Base-by-base conservation (phyloP, 495 filamentous ascomycete genomes). In the Xylaria grammica region DNA sequence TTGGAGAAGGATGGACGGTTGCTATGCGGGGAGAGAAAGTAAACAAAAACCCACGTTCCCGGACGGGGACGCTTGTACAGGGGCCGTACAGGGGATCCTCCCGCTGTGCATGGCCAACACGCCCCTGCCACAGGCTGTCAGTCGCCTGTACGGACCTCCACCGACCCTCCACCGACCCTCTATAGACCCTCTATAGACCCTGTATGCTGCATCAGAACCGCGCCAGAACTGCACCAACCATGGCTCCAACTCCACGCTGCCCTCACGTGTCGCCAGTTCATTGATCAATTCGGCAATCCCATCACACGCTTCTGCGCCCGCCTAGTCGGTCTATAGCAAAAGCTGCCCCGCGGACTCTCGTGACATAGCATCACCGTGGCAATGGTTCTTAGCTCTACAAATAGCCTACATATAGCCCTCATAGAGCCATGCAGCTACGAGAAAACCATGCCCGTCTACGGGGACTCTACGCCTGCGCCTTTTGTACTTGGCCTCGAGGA, bases 1-100 rank as follows among this genome's bases (percentile, higher is more conserved):
- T 45, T 42, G 38, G 38, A 36, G 11, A 34, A 45, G 10, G 29
- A 19, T 20, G 45, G 55, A 51, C 46, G 60, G 59, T 63, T 63
- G 60, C 60, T 55, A 63, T 54, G 63, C 63, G 63, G 63, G 63
- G 63, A n/a, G 36, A 30, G 24, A 54, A 65, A 65, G 63, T 65
- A 65, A 65, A 65, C 63, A 65, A 65, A 65, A 29, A 24, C 45
- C 48, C 63, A 53, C 53, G 53, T 45, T 59, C 55, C 24, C 38
- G 19, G 34, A n/a, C 34, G 34, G 20, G 17, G 7, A 48, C 6
- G 44, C 22, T 32, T 22, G 22, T 42, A 60, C 42, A 11, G 44
- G 57, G 44, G 44, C 32, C 32, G 15, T 3, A 15, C 40, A 9
- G 8, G 40, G 15, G n/a, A n/a, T n/a, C n/a, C 40, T 15, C 3